phyloP scores from a whole-genome alignment of 2,329 filamentous ascomycete species.

The Aspergillus arachidicola region DNA sequence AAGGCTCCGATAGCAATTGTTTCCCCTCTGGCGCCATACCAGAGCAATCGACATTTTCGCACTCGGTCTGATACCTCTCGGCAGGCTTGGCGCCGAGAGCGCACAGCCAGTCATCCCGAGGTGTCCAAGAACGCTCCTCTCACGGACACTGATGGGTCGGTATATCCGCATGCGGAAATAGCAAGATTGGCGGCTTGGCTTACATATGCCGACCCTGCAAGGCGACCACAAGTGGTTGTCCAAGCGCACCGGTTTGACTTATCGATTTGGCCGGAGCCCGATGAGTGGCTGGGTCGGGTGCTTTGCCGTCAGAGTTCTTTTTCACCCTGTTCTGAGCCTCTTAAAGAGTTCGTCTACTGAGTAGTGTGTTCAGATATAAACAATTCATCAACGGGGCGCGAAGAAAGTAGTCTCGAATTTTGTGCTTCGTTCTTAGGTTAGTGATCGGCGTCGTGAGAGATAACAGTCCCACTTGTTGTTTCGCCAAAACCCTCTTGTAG shows the following conservation, averaged over 20 bases:
- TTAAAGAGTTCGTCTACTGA: not conserved
- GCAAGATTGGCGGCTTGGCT: not conserved
- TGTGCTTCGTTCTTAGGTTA: fast-evolving
- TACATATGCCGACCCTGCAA: conserved; percentile 1
- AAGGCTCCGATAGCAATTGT: not conserved
- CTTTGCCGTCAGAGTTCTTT: not conserved
- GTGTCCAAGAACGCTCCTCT: not conserved
- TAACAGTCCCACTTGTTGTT: too few species aligned
- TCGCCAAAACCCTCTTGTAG: too few species aligned
- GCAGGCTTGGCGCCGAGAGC: conserved; percentile 6
- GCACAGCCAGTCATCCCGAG: not conserved
- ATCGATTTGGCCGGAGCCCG: not conserved
- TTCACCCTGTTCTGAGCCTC: not conserved
- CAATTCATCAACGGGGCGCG: not conserved
- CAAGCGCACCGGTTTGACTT: not conserved
- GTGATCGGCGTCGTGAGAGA: too few species aligned
- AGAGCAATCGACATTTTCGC: not conserved
- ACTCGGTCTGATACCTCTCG: not conserved
- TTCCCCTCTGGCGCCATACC: not conserved
- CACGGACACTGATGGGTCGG: not conserved
- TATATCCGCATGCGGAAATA: not conserved
- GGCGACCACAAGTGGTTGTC: not conserved
- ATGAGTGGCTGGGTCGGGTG: not conserved
- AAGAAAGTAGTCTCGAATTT: not conserved
- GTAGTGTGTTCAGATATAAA: not conserved